phyloP scores from a whole-genome alignment of 2,329 filamentous ascomycete species.

The Volutella citrinella region DNA sequence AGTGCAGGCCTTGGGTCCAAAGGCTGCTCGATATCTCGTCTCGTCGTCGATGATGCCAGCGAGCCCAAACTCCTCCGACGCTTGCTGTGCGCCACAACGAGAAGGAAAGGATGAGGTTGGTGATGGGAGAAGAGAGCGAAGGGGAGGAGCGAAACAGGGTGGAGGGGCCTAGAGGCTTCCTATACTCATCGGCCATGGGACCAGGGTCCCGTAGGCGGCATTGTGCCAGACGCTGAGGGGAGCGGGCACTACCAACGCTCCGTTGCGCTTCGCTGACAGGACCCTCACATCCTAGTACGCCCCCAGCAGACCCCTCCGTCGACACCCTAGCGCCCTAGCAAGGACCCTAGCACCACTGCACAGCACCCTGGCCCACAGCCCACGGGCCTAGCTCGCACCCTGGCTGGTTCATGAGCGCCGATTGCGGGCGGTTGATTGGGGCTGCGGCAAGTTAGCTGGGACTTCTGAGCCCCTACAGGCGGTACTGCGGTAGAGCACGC shows the following conservation, averaged over 20 bases:
- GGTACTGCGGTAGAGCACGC: too few relatives aligned
- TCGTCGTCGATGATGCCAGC: too few relatives aligned
- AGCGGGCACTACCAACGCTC: constrained; percentile 12
- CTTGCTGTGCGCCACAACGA: too few relatives aligned
- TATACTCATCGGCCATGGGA: constrained; percentile 16
- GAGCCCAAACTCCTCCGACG: too few relatives aligned
- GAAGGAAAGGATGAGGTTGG: constrained; percentile 3
- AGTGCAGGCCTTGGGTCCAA: too few relatives aligned
- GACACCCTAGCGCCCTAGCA: constrained; percentile 11
- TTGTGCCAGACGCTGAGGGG: constrained; percentile 11
- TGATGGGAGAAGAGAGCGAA: constrained; percentile 15
- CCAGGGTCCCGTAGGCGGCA: constrained; percentile 9
- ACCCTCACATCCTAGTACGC: constrained; percentile 2
- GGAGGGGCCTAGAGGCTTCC: constrained; percentile 23
- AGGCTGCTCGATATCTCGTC: too few relatives aligned
- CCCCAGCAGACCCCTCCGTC: neutral
- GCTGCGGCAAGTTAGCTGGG: constrained; percentile 17
- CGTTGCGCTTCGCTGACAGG: constrained; percentile 9
- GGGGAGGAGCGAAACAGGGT: constrained; percentile 16
- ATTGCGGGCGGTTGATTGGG: constrained; percentile 15
- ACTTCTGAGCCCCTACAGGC: constrained; percentile 10
- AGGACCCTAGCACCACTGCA: constrained; percentile 16
- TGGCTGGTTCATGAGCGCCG: constrained; percentile 25
- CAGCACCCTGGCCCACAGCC: constrained; percentile 12
- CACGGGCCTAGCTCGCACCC: constrained; percentile 15